phyloP scores from a whole-genome alignment of 1,139 yeast genomes.

The Yamadazyma diospyri region DNA sequence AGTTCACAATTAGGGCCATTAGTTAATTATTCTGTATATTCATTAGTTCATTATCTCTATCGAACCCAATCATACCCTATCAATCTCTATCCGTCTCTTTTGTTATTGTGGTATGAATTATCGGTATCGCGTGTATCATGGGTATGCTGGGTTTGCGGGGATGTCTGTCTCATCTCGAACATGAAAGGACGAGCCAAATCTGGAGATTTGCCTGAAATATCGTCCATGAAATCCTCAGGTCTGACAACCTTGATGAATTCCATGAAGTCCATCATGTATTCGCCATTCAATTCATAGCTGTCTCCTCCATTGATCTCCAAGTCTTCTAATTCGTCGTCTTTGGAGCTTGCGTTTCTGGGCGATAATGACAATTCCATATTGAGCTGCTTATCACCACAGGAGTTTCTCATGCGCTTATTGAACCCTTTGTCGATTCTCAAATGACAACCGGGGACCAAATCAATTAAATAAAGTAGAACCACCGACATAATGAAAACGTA shows the following conservation, averaged over 20 bases:
- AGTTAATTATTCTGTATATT: conserved; percentile 16
- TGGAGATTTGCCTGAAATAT: conserved; percentile 8
- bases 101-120: too few relatives aligned
- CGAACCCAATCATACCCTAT: too few relatives aligned
- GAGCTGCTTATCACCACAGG: conserved; percentile 7
- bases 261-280: conserved; percentile 44
- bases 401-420: conserved; percentile 30
- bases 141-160: conserved; percentile 1
- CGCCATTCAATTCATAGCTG: conserved; percentile 50
- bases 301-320: conserved; percentile 51
- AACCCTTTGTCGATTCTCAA: conserved; percentile 44
- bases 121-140: too few relatives aligned
- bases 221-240: conserved; percentile 39
- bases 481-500: conserved; percentile 38
- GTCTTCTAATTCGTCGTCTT: conserved; percentile 21
- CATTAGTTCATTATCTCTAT: conserved; percentile 3
- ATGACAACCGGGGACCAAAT: conserved; percentile 44
- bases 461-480: conserved; percentile 38
- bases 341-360: conserved; percentile 9
- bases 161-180: conserved; percentile 1
- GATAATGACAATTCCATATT: conserved; percentile 21
- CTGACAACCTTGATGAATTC: conserved; percentile 42
- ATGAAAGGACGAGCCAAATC: not conserved
- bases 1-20: conserved; percentile 68
- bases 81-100: too few relatives aligned